phyloP scores from a whole-genome alignment of 306 rosid species.

The Carpinus fangiana region DNA sequence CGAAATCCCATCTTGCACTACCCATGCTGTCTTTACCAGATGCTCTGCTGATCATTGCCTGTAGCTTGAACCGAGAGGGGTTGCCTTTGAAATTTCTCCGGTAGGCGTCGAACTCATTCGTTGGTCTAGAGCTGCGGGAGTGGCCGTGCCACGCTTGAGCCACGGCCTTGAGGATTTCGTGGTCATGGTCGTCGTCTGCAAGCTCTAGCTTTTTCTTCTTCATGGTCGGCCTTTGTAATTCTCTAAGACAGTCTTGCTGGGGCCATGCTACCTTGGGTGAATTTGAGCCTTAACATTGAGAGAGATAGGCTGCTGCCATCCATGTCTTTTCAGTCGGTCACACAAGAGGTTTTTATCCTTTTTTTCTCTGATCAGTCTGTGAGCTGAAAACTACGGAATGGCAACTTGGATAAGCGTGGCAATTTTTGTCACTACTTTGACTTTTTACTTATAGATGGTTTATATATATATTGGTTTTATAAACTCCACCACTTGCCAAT shows the following conservation, averaged over 20 bases:
- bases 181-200: constrained; percentile 27
- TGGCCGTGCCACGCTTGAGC: constrained; percentile 86
- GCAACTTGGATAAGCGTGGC: neutral
- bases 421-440: no score
- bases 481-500: no score
- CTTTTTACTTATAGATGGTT: no score
- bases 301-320: constrained; percentile 33
- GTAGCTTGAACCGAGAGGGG: constrained; percentile 68
- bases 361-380: constrained; percentile 20
- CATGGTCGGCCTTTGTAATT: constrained; percentile 34
- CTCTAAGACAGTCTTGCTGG: constrained; percentile 24
- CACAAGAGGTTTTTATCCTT: constrained; percentile 14
- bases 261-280: constrained; percentile 33
- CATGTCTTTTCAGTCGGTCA: constrained; percentile 1
- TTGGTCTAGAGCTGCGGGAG: constrained; percentile 49
- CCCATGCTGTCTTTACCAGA: neutral
- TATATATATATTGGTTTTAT: no score
- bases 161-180: constrained; percentile 82
- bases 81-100: constrained; percentile 47
- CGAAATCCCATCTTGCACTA: constrained; percentile 58
- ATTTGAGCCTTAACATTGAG: constrained; percentile 46
- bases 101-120: constrained; percentile 57
- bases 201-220: constrained; percentile 54
- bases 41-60: constrained; percentile 38
- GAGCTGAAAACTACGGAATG: constrained; percentile 2